Conservation (phyloP, 2,329 filamentous ascomycete genomes). For the Colletotrichum tofieldiae region DNA sequence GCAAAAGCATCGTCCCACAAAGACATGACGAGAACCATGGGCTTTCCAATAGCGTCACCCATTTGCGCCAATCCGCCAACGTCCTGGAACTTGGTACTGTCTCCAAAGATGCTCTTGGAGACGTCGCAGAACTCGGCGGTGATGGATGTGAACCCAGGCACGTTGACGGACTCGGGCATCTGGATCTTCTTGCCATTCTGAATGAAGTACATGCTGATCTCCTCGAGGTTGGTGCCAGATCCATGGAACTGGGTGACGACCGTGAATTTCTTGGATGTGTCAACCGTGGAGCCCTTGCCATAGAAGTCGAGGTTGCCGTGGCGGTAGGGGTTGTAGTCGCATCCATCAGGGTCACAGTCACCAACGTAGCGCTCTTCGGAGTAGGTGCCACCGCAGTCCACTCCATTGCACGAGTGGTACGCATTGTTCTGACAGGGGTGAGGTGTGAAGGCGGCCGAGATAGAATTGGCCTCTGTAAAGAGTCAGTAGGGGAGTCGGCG, state of each 20-base stretch:
- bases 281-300: constrained; percentile 69
- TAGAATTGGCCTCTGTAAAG: constrained; percentile 66
- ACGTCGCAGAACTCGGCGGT: constrained; percentile 60
- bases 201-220: constrained; percentile 73
- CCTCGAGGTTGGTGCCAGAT: constrained; percentile 55
- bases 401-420: constrained; percentile 62
- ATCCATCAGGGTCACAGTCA: too few species aligned
- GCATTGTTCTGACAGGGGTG: constrained; percentile 70
- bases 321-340: too few species aligned
- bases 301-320: constrained; percentile 70
- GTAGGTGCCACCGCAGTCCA: constrained; percentile 56
- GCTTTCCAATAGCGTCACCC: too few species aligned
- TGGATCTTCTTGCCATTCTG: constrained; percentile 70
- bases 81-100: too few species aligned
- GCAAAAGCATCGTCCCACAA: too few species aligned
- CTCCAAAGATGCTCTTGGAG: too few species aligned
- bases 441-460: constrained; percentile 73
- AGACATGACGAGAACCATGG: too few species aligned
- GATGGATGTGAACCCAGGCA: constrained; percentile 57
- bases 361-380: too few species aligned
- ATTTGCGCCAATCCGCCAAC: too few species aligned
- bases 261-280: constrained; percentile 69
- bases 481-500: background rate
- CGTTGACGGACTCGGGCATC: constrained; percentile 55
- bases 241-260: constrained; percentile 73